phyloP scores from a whole-genome alignment of 169 alveolate genomes.

The Besnoitia besnoiti region DNA sequence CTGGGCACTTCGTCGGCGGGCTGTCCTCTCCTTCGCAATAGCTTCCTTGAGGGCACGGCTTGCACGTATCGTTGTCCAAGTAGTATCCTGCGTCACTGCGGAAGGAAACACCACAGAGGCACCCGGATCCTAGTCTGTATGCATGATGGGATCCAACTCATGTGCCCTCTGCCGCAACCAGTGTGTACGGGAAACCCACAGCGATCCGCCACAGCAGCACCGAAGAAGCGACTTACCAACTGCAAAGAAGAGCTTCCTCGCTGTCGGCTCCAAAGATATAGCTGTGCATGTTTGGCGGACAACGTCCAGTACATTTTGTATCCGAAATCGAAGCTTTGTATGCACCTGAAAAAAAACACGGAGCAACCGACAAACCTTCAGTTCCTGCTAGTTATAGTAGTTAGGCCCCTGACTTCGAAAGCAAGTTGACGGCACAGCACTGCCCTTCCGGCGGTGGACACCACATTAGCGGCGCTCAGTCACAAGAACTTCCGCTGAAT shows the following conservation, averaged over 20 bases:
- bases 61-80: conserved; percentile 44
- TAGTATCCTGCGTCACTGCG: conserved; percentile 65
- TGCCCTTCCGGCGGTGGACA: too few relatives aligned
- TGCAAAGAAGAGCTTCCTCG: conserved; percentile 54
- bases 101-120: not conserved
- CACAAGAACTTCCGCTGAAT: too few relatives aligned
- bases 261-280: conserved; percentile 59
- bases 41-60: conserved; percentile 58
- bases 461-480: too few relatives aligned
- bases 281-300: conserved; percentile 67
- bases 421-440: too few relatives aligned
- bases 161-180: not conserved
- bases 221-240: conserved; percentile 51
- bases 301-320: conserved; percentile 65
- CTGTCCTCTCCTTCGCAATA: conserved; percentile 53
- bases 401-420: too few relatives aligned
- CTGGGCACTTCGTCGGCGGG: conserved; percentile 63
- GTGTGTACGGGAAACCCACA: too few relatives aligned
- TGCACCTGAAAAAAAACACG: conserved; percentile 34
- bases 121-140: not conserved
- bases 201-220: not conserved
- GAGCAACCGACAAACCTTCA: too few relatives aligned
- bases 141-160: not conserved
- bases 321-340: conserved; percentile 63
- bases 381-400: too few relatives aligned